Evolutionary conservation across 495 filamentous ascomycete species (phyloP), one percentile per base, ranked within the genome.

Genomic region (Penicillium waksmanii): DNA sequence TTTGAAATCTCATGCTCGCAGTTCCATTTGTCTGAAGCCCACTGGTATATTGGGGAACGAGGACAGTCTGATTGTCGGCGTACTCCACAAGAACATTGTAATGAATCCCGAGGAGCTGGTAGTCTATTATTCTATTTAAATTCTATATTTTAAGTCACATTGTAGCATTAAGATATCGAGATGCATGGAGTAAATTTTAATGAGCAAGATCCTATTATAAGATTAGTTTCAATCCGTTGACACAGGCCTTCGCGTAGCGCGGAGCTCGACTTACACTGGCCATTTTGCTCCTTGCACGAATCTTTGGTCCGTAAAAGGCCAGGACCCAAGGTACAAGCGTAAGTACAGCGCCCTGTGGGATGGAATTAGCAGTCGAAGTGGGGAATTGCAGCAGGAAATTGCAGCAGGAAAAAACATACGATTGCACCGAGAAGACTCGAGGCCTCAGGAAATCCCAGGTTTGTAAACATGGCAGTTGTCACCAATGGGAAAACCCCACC

Each of bases 241-340:
- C 11, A 44, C 7, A 44, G n/a, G 19, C 9, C 7, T 1, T 4
- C 12, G 15, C 2, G 36, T 40, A 17, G 5, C 3, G 17, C 13
- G 19, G n/a, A 17, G 10, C 7, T 44, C 13, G 9, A 44, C 42
- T 17, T 44, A 44, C 42, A 5, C 42, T 44, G 17, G 92, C 92
- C 78, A 96, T 87, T 61, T 87, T 87, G 65, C 90, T 93, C 67
- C 87, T 84, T 12, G 84, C 87, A 53, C 94, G 79, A 58, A 98
- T 96, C 73, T 66, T 83, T 19, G 87, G 85, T 3, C 94, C 94
- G 66, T 84, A 96, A 33, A 93, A 84, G 3, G 92, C 85, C 64
- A 98, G 72, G 7, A 92, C 84, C 91, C 92, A 97, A 0, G 93
- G 94, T 33, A 97, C 92, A 13, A 89, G 67, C 8, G 89, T 92